Base-by-base conservation (phyloP, 345 rosid genomes). In the Eucalyptus sp. region DNA sequence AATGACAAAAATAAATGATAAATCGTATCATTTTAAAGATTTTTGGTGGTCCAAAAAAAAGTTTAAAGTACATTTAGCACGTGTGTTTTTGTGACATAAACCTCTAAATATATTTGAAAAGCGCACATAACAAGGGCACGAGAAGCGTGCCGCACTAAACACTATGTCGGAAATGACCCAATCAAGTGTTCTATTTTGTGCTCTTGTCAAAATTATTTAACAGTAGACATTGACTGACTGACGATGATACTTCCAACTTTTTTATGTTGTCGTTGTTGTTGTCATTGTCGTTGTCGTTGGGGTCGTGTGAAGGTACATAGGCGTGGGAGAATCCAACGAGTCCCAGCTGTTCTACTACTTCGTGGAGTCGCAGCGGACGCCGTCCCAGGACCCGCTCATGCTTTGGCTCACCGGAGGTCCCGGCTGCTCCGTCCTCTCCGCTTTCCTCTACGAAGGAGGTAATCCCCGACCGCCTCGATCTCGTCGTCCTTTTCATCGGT, bases 321-420 rank as follows among this genome's bases (percentile, higher is more conserved):
- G 91, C 6, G 92, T 91, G 3, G 91, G 92, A 25, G 90, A 89
- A 5, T 7, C 84, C 66, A 86, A 88, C 18, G 88, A 89, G 51
- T 85, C 87, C 7, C 92, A 92, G 86, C 85, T 92, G 16, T 92
- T 91, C 49, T 91, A 90, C 89, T 91, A 91, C 86, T 92, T 92
- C 79, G 90, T 91, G 10, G 90, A 90, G 89, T 92, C 93, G 20
- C 89, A 90, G 87, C 84, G 91, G 86, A 62, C 62, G 52, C 92
- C 91, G 8, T 24, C 56, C 8, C 49, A 86, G 48, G 92, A 91
- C 87, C 92, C 93, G 14, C 76, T 91, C 22, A 85, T 91, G 87
- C 92, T 92, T 15, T 92, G 93, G 93, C 92, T 92, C 88, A 92
- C 93, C 15, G 93, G 93, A 8, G 92, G 93, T 22, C 93, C 93